phyloP scores from a whole-genome alignment of 108 stramenopile species.

The Skeletonema marinoi region DNA sequence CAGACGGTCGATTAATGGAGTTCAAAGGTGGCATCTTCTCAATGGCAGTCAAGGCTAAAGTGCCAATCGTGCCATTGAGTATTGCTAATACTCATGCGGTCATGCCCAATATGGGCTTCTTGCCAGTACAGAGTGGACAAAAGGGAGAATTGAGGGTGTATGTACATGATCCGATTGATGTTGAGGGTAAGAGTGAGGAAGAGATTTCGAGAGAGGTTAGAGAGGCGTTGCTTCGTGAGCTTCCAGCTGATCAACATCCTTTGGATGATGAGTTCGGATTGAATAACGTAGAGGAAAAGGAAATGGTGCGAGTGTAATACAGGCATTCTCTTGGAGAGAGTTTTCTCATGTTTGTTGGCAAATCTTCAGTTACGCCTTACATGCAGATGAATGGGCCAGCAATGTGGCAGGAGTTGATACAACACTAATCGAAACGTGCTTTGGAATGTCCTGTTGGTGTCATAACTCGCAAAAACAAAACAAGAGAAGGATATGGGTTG shows the following conservation, averaged over 20 bases:
- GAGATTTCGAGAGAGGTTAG: slow-evolving; percentile 59
- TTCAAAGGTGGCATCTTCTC: slow-evolving; percentile 83
- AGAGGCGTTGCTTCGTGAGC: slow-evolving; percentile 54
- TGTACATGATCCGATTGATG: slow-evolving; percentile 69
- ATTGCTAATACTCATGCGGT: slow-evolving; percentile 76
- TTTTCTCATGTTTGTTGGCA: no score
- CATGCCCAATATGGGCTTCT: slow-evolving; percentile 60
- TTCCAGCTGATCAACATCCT: slow-evolving; percentile 73
- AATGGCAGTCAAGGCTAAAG: slow-evolving; percentile 74
- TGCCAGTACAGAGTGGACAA: slow-evolving; percentile 71
- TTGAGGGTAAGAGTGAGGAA: slow-evolving; percentile 66
- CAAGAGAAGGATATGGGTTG: no score
- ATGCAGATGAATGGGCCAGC: no score
- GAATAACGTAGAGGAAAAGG: neutral
- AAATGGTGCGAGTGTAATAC: neutral
- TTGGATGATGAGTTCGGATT: slow-evolving; percentile 4
- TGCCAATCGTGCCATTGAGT: slow-evolving; percentile 81
- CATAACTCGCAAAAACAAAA: no score
- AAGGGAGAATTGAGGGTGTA: slow-evolving; percentile 70
- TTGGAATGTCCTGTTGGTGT: no score
- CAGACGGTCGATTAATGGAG: slow-evolving; percentile 75
- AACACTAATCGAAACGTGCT: no score
- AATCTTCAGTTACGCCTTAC: no score
- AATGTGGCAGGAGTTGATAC: no score
- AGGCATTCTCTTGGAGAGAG: no score